These are phyloP conservation scores for Coemansia sp. DNA, from an alignment of 192 early-diverging fungal species.

Conservation along the genomic window DNA sequence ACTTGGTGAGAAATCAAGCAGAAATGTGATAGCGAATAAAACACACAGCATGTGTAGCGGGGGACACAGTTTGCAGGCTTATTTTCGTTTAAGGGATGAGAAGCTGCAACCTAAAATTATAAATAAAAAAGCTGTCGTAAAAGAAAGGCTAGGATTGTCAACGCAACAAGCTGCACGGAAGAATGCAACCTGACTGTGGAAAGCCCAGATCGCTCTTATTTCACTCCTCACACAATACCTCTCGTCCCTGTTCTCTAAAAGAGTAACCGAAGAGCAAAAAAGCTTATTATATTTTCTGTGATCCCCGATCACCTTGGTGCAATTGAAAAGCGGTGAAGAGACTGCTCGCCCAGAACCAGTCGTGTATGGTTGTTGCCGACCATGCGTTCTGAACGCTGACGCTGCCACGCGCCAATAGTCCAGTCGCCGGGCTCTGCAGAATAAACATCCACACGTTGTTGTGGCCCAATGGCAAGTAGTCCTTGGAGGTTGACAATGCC, in stretches of 20 bases:
- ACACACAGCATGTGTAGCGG: background rate
- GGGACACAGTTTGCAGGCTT: too few relatives aligned
- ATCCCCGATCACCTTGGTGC: background rate
- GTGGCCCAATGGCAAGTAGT: background rate
- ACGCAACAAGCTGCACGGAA: too few relatives aligned
- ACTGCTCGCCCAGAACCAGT: constrained; percentile 22
- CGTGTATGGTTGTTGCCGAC: constrained; percentile 4
- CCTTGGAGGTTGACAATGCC: constrained; percentile 4
- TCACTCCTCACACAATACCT: background rate
- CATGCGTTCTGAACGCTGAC: background rate
- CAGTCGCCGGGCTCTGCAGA: constrained; percentile 28
- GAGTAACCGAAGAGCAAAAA: too few relatives aligned
- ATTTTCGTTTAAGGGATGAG: background rate
- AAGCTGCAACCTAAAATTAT: background rate
- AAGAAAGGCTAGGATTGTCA: too few relatives aligned
- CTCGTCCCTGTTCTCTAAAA: background rate
- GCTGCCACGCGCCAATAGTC: constrained; percentile 24
- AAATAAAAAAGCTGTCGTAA: background rate
- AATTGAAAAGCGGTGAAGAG: constrained; percentile 20
- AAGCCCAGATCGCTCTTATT: too few relatives aligned
- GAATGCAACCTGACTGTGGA: too few relatives aligned
- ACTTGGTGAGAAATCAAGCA: background rate
- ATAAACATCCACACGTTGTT: background rate
- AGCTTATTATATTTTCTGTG: too few relatives aligned
- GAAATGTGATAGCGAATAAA: background rate